These are phyloP conservation scores for Metschnikowia colocasiae DNA, from an alignment of 805 yeast species.

Conservation along the genomic window DNA sequence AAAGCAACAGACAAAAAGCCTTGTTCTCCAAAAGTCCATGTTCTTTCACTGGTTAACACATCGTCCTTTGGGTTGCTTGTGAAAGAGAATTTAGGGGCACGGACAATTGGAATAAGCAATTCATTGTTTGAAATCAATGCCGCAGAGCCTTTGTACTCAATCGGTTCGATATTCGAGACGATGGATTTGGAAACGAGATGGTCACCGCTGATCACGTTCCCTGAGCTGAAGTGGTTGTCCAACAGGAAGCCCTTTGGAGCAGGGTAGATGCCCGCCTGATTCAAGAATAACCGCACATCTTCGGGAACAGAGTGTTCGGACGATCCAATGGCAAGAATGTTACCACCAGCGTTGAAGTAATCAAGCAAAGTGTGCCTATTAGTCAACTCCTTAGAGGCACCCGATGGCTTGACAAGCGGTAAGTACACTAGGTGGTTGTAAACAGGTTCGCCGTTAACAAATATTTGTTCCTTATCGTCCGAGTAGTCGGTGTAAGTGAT, in stretches of 20 bases:
- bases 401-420: slow-evolving; percentile 34
- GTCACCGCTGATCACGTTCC: slow-evolving; percentile 29
- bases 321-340: slow-evolving; percentile 60
- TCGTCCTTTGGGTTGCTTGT: slow-evolving; percentile 45
- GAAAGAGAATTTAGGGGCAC: slow-evolving; percentile 63
- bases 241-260: slow-evolving; percentile 68
- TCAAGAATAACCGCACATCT: slow-evolving; percentile 56
- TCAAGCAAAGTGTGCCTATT: slow-evolving; percentile 46
- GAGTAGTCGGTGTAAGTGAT: slow-evolving; percentile 24
- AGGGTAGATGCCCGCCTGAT: slow-evolving; percentile 80
- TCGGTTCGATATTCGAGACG: slow-evolving; percentile 14
- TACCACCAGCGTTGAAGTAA: slow-evolving; percentile 68
- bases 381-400: slow-evolving; percentile 32
- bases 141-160: slow-evolving; percentile 49
- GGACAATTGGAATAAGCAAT: slow-evolving; percentile 64
- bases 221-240: slow-evolving; percentile 58
- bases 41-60: slow-evolving; percentile 41
- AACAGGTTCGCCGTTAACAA: slow-evolving; percentile 22
- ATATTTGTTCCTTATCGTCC: slow-evolving; percentile 20
- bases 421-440: slow-evolving; percentile 33
- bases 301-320: slow-evolving; percentile 37
- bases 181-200: slow-evolving; percentile 26
- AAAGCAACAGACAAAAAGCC: slow-evolving; percentile 71
- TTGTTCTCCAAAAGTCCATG: slow-evolving; percentile 82
- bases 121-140: slow-evolving; percentile 70